Base-by-base conservation (phyloP, 208 protist species). In the Acanthamoeba lenticulata region DNA sequence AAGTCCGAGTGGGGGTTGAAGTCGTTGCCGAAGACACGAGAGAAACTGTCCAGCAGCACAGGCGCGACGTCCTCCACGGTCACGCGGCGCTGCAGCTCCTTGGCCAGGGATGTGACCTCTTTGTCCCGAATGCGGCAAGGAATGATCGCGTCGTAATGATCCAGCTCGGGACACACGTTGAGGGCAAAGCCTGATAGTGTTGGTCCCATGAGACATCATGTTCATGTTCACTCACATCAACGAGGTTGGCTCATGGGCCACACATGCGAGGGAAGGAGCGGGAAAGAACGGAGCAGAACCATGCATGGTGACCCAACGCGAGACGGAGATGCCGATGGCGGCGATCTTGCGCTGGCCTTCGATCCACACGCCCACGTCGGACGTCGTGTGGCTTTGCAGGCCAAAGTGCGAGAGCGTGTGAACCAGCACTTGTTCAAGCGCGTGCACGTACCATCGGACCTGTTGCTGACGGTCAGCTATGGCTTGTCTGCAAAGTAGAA, bases 251-350 rank as follows among this genome's bases (percentile, higher is more conserved):
- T n/a, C n/a, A n/a, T n/a, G n/a, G n/a, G n/a, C n/a, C n/a, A n/a
- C n/a, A n/a, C 34, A 74, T 34, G 34, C 1, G 0, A 11, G 13
- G 34, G 21, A 27, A 44, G 34, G 42, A 40, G 21, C 1, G 74
- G 17, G 34, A 45, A 38, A 13, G 27, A n/a, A 55, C 15, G 5
- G 0, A 4, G 7, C 7, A 19, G 6, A 52, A 52, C 83, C 83
- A 57, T 90, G 83, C 49, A 57, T 90, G 29, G 83, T 90, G 34
- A 90, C 32, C 83, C 83, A 90, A 2, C 55, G 83, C 21, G 83
- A 90, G 7, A 90, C 83, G n/a, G 45, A n/a, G 32, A 90, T 90
- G n/a, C 83, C 83, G 11, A 90, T 90, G 83, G 83, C 83, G 13
- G 49, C 83, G 7, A 90, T 57, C 49, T 90, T 90, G 24, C 83